Conservation (phyloP, 805 yeast genomes). For the Saturnispora sekii region DNA sequence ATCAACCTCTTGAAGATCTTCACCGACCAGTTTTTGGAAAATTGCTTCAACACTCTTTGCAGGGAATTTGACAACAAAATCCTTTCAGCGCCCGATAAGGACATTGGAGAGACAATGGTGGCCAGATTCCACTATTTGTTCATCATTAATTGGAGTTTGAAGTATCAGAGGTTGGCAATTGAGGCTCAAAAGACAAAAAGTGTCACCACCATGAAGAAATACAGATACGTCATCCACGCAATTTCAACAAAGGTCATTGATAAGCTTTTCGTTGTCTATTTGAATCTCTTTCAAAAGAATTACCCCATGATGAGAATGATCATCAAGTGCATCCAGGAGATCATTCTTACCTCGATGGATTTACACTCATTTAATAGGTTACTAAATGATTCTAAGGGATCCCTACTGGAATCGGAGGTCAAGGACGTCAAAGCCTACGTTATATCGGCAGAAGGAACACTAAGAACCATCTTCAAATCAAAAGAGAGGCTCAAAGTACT, state of each 20-base stretch:
- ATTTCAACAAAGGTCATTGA: constrained; percentile 6
- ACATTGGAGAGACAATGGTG: constrained; percentile 16
- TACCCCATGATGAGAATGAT: constrained; percentile 62
- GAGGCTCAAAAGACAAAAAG: constrained; percentile 22
- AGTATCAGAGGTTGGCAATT: constrained; percentile 41
- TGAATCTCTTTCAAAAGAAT: constrained; percentile 24
- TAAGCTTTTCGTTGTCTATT: constrained; percentile 1
- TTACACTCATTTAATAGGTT: constrained; percentile 28
- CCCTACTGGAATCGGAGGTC: constrained; percentile 33
- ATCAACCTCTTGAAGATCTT: constrained; percentile 29
- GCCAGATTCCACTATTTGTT: constrained; percentile 42
- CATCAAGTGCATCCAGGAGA: constrained; percentile 55
- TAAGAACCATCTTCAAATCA: constrained; percentile 58
- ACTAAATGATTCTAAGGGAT: constrained; percentile 27
- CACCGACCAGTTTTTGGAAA: constrained; percentile 53
- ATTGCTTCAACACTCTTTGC: constrained; percentile 64
- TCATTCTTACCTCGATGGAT: constrained; percentile 37
- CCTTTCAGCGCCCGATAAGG: constrained; percentile 20
- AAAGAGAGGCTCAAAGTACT: constrained; percentile 49
- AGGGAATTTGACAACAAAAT: constrained; percentile 33
- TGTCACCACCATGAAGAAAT: constrained; percentile 6
- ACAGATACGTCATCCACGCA: constrained; percentile 1
- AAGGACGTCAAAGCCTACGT: constrained; percentile 30
- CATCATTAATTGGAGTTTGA: constrained; percentile 66
- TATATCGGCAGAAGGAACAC: constrained; percentile 29